These are phyloP conservation scores for Botrytis aclada DNA, from an alignment of 2,329 filamentous ascomycete species.

Conservation along the genomic window DNA sequence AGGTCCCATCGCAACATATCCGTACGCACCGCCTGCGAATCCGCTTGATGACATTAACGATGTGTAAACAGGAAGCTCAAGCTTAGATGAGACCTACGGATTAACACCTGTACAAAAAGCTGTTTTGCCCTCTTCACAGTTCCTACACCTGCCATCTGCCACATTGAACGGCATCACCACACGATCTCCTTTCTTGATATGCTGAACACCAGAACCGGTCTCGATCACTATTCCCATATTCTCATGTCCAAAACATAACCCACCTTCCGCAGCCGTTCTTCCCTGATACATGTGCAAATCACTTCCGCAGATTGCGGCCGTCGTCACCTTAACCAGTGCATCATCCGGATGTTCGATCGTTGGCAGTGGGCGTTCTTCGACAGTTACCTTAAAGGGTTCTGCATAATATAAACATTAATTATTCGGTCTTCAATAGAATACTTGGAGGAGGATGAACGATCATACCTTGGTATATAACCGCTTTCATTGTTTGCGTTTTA, in stretches of 20 bases:
- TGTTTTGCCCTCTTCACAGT: constrained; percentile 73
- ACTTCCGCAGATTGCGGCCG: constrained; percentile 34
- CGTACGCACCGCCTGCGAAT: constrained; percentile 58
- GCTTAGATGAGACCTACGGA: constrained; percentile 36
- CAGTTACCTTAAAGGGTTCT: constrained; percentile 47
- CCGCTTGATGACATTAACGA: constrained; percentile 36
- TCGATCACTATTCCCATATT: constrained; percentile 76
- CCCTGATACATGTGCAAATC: constrained; percentile 61
- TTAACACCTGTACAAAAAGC: constrained; percentile 72
- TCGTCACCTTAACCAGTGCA: constrained; percentile 44
- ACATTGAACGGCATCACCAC: constrained; percentile 82
- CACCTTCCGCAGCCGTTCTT: constrained; percentile 58
- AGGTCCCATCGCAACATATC: constrained; percentile 60
- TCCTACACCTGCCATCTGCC: constrained; percentile 79
- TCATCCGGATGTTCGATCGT: constrained; percentile 52
- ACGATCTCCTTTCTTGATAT: constrained; percentile 69
- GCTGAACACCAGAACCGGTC: constrained; percentile 64
- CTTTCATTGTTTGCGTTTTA: constrained; percentile 16
- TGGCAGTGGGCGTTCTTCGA: constrained; percentile 57
- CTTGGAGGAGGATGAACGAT: neutral
- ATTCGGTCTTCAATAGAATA: neutral
- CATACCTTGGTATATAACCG: constrained; percentile 18
- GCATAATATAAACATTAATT: neutral
- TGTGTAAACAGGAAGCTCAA: neutral
- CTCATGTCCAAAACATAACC: constrained; percentile 72